phyloP scores from a whole-genome alignment of 345 rosid genomes.

The Abelmoschus esculentus region DNA sequence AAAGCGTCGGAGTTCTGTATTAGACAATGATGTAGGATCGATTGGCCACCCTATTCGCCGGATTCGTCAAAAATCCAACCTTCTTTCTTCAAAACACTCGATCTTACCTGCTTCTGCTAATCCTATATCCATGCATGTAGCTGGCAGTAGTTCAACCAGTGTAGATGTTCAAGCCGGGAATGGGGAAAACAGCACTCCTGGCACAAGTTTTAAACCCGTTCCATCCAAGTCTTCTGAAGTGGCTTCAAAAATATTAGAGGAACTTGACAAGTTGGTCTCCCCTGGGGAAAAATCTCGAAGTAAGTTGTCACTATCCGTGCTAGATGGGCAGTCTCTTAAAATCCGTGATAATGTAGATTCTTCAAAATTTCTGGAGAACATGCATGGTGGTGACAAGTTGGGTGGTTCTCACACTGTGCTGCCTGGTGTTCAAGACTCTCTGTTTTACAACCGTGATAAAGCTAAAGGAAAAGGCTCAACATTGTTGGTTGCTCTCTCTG shows the following conservation, averaged over 20 bases:
- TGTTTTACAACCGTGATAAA: conserved; percentile 31
- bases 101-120: conserved; percentile 34
- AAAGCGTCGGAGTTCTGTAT: conserved; percentile 68
- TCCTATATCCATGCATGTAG: conserved; percentile 18
- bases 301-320: conserved; percentile 68
- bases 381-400: conserved; percentile 28
- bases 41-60: conserved; percentile 72
- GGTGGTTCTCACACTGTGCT: conserved; percentile 17
- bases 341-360: conserved; percentile 64
- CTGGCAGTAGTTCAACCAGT: conserved; percentile 24
- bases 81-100: conserved; percentile 38
- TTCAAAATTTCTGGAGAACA: conserved; percentile 37
- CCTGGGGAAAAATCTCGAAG: conserved; percentile 64
- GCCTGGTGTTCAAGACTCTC: conserved; percentile 24
- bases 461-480: conserved; percentile 33
- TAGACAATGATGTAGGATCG: conserved; percentile 70
- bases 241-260: conserved; percentile 78
- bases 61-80: conserved; percentile 77
- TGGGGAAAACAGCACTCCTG: conserved; percentile 29
- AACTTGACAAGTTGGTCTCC: conserved; percentile 59
- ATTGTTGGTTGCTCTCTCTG: conserved; percentile 19
- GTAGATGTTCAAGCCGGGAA: conserved; percentile 31
- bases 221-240: conserved; percentile 71
- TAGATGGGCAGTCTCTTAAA: conserved; percentile 67
- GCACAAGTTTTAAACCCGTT: conserved; percentile 40